A percentile compares a stretch with the other conserved stretches of the same genome.
Evolutionary conservation across 495 filamentous ascomycete genomes (phyloP).

Genomic region (Daldinia grandis): DNA sequence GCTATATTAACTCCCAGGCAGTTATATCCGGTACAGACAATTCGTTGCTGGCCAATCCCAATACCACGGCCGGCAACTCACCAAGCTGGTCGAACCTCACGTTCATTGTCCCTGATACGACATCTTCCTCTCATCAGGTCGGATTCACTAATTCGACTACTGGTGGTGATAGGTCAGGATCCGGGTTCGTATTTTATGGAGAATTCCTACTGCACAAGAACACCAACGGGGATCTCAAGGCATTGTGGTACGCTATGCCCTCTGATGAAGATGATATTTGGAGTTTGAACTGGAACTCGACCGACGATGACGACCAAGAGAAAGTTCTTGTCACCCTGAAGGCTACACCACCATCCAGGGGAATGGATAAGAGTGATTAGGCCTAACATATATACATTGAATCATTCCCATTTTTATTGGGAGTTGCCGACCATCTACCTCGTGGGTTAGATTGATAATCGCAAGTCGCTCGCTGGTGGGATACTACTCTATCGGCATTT

Average conservation of each 20-base stretch:
- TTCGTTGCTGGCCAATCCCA: constrained; percentile 41
- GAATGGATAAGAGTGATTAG: background rate
- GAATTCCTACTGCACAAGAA: constrained; percentile 43
- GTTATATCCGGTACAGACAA: constrained; percentile 26
- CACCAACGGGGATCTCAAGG: constrained; percentile 40
- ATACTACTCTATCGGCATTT: background rate
- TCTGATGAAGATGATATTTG: constrained; percentile 39
- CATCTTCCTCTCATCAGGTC: constrained; percentile 31
- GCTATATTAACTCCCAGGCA: constrained; percentile 3
- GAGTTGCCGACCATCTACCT: background rate
- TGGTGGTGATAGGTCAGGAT: constrained; percentile 28
- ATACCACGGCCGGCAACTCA: constrained; percentile 26
- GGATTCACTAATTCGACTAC: constrained; percentile 36
- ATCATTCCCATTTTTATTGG: background rate
- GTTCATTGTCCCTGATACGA: constrained; percentile 40
- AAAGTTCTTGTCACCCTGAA: constrained; percentile 40
- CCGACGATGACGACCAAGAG: constrained; percentile 35
- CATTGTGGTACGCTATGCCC: constrained; percentile 46
- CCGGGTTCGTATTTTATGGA: constrained; percentile 50
- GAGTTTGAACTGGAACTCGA: constrained; percentile 48
- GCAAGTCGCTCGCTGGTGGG: background rate
- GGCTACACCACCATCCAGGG: constrained; percentile 39
- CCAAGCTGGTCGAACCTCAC: constrained; percentile 39
- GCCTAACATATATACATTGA: background rate
- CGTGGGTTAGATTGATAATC: background rate